phyloP scores from a whole-genome alignment of 2,329 filamentous ascomycete species.

The Paraconiothyrium brasiliense region DNA sequence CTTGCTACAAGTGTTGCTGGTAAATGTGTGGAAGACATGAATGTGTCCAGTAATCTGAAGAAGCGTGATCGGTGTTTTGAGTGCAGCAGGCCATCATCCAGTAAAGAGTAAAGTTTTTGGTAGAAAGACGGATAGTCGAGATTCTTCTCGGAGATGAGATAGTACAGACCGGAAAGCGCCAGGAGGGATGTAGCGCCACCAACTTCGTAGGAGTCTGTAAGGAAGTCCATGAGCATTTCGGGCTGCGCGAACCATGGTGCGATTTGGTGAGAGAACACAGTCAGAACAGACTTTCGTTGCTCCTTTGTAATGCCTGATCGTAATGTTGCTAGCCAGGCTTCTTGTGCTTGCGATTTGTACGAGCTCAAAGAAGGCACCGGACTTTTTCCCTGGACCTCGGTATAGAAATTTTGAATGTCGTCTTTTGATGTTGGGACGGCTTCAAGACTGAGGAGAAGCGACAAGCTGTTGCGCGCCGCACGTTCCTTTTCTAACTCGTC shows the following conservation, averaged over 20 bases:
- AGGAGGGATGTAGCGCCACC: slow-evolving; percentile 88
- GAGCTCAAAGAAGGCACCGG: slow-evolving; percentile 66
- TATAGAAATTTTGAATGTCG: slow-evolving; percentile 75
- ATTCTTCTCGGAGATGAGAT: slow-evolving; percentile 91
- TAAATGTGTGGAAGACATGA: slow-evolving; percentile 89
- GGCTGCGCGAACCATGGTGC: slow-evolving; percentile 90
- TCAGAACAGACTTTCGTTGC: slow-evolving; percentile 81
- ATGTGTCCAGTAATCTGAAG: slow-evolving; percentile 90
- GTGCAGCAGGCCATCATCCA: slow-evolving; percentile 86
- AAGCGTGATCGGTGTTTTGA: slow-evolving; percentile 94
- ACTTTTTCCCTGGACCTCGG: slow-evolving; percentile 72
- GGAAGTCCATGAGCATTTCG: slow-evolving; percentile 92
- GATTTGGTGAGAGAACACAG: slow-evolving; percentile 78
- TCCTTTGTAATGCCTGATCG: slow-evolving; percentile 71
- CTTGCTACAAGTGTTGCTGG: slow-evolving; percentile 90
- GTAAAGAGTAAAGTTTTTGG: slow-evolving; percentile 88
- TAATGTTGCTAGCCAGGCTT: slow-evolving; percentile 85
- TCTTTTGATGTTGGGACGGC: slow-evolving; percentile 73
- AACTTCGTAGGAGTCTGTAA: slow-evolving; percentile 90
- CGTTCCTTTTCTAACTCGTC: slow-evolving; percentile 31
- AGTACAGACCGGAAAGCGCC: slow-evolving; percentile 91
- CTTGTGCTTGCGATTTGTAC: slow-evolving; percentile 83
- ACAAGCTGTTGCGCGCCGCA: slow-evolving; percentile 63
- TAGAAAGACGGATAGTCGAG: slow-evolving; percentile 97
- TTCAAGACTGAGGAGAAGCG: slow-evolving; percentile 73